Base-by-base conservation (phyloP, 164 flowering plant genomes). In the Vitis amurensis region DNA sequence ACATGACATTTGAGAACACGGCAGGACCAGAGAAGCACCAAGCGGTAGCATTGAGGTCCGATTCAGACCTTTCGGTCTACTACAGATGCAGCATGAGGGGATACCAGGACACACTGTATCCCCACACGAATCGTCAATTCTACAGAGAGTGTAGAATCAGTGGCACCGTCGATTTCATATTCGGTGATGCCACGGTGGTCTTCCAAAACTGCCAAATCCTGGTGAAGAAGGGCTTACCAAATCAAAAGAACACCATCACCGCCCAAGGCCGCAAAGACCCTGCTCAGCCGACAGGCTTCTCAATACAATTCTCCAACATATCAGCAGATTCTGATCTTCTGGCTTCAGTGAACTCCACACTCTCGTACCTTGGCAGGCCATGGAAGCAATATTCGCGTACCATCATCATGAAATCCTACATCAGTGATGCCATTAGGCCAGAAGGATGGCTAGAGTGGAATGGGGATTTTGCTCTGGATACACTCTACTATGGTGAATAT, bases 1-100 rank as follows among this genome's bases (percentile, higher is more conserved):
- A 86, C 76, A 73, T 90, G n/a, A 82, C 87, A 13, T 80, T 90
- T 47, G 84, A 86, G 74, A 90, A 90, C 88, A 86, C 87, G 12
- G 89, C 94, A 17, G 94, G 92, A 11, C 83, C 92, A 0, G 57
- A 55, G 47, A 87, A 78, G 65, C 83, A 84, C 67, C 92, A 90
- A 59, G 94, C 89, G 0, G 89, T 88, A 13, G 94, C 94, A 1
- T 77, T 90, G 1, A 73, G 86, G n/a, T 73, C 82, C 1, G 89
- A 86, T 66, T 85, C 94, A 0, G 94, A 88, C 73, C 77, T 79
- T 0, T 74, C 92, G 0, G 91, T 80, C 0, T 77, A 73, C 61
- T 90, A 53, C 79, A 63, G 82, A 16, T 84, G 89, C 19, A 73
- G 61, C 13, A 72, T 90, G 15, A 55, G 12, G 1, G 89, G 90